Conservation (phyloP, 495 filamentous ascomycete genomes). For the Durotheca rogersii region DNA sequence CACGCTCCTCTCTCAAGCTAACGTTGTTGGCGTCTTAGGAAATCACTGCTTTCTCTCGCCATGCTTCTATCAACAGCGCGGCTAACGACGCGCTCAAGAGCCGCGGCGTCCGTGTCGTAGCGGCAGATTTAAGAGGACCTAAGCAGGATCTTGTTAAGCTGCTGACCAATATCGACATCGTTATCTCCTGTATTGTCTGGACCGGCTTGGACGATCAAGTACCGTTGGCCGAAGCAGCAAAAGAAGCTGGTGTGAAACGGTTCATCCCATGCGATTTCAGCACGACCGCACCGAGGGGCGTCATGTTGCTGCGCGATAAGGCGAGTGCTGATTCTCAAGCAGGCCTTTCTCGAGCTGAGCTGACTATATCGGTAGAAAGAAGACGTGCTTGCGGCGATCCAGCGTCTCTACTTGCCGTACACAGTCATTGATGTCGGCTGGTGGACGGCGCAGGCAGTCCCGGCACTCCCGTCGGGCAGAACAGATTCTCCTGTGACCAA, state of each 20-base stretch:
- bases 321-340: constrained; percentile 32
- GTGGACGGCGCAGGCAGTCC: constrained; percentile 59
- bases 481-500: constrained; percentile 53
- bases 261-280: constrained; percentile 60
- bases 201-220: constrained; percentile 50
- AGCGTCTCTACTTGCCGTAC: constrained; percentile 54
- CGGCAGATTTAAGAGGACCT: constrained; percentile 47
- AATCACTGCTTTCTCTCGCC: constrained; percentile 51
- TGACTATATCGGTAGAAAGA: constrained; percentile 48
- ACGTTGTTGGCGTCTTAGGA: constrained; percentile 41
- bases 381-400: constrained; percentile 56
- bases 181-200: constrained; percentile 51
- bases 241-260: constrained; percentile 55
- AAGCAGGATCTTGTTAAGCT: constrained; percentile 47
- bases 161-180: constrained; percentile 51
- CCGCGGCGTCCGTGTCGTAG: constrained; percentile 50
- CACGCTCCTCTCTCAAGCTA: not conserved
- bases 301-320: constrained; percentile 51
- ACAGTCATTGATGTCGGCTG: constrained; percentile 63
- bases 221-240: constrained; percentile 55
- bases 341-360: constrained; percentile 8
- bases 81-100: constrained; percentile 44
- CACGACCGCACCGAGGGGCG: constrained; percentile 49
- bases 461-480: constrained; percentile 52
- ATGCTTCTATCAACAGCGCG: constrained; percentile 51